Evolutionary conservation across 176 grass and related monocot genomes (phyloP).

Genomic region (Oropetium thomaeum): DNA sequence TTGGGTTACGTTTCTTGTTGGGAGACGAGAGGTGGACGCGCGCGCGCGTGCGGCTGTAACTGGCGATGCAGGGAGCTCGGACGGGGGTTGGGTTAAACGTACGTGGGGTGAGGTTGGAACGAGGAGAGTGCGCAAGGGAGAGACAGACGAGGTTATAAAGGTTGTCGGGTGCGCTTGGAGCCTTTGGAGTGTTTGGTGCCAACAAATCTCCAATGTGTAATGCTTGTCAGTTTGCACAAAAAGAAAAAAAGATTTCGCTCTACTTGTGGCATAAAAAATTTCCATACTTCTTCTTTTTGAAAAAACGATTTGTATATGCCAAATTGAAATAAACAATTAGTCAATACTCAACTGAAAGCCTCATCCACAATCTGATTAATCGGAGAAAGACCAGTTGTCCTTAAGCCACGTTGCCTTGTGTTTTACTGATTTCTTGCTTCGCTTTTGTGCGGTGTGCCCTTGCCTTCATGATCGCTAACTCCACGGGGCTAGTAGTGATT

Average conservation of each 20-base stretch:
- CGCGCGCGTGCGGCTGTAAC: background rate
- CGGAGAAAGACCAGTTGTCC: background rate
- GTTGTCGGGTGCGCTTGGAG: background rate
- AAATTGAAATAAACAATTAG: background rate
- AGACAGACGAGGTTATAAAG: conserved; percentile 40
- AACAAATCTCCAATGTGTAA: background rate
- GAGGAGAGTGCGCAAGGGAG: background rate
- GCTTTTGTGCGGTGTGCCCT: no score
- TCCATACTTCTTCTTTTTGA: background rate
- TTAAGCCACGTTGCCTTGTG: no score
- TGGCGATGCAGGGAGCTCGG: background rate
- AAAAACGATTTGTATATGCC: background rate
- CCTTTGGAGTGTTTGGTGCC: conserved; percentile 18
- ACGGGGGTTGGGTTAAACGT: background rate
- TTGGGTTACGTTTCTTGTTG: background rate
- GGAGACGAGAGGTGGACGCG: background rate
- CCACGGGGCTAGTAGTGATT: no score
- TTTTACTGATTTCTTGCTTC: no score
- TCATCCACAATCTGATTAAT: background rate
- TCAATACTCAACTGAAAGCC: background rate
- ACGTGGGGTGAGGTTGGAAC: conserved; percentile 33
- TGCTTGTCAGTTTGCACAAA: background rate
- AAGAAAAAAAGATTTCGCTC: background rate
- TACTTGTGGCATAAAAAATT: background rate
- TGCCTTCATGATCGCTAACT: no score